Evolutionary conservation across 805 yeast genomes (phyloP).

Genomic region (Schizosaccharomyces lindneri): DNA sequence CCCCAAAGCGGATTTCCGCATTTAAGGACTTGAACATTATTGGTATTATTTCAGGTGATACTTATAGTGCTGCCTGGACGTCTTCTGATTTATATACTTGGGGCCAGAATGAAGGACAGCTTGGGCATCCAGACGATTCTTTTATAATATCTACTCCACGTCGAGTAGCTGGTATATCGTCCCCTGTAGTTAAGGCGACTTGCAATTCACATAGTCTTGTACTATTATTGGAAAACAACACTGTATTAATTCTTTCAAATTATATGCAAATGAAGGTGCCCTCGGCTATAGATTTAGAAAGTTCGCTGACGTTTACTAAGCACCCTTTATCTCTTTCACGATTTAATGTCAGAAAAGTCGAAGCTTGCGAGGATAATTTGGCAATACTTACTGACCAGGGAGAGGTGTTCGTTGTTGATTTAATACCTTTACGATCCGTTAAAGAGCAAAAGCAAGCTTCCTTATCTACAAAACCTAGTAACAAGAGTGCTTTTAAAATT

Average conservation of each 20-base stretch:
- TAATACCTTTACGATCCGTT: background rate
- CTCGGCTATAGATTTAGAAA: background rate
- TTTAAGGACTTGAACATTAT: constrained; percentile 17
- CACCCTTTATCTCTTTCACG: background rate
- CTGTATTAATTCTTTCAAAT: background rate
- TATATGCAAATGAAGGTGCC: background rate
- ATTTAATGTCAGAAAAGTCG: background rate
- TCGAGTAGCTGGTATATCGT: constrained; percentile 16
- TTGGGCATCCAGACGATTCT: constrained; percentile 26
- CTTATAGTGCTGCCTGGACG: constrained; percentile 41
- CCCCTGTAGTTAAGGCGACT: background rate
- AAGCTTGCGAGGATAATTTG: background rate
- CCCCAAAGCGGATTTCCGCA: constrained; percentile 22
- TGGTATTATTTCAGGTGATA: constrained; percentile 36
- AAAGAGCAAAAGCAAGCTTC: background rate
- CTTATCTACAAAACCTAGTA: background rate
- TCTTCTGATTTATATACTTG: constrained; percentile 29
- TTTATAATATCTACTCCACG: constrained; percentile 6
- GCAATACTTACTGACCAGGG: background rate
- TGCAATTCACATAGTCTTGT: background rate
- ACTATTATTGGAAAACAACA: background rate
- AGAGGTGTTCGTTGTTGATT: background rate
- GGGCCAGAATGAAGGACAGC: constrained; percentile 68
- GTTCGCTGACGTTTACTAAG: background rate
- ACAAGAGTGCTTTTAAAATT: constrained; percentile 5